Evolutionary conservation across 148 eudicot genomes (phyloP), one percentile per base, ranked within the genome.

Genomic region (Heliosperma pusillum): DNA sequence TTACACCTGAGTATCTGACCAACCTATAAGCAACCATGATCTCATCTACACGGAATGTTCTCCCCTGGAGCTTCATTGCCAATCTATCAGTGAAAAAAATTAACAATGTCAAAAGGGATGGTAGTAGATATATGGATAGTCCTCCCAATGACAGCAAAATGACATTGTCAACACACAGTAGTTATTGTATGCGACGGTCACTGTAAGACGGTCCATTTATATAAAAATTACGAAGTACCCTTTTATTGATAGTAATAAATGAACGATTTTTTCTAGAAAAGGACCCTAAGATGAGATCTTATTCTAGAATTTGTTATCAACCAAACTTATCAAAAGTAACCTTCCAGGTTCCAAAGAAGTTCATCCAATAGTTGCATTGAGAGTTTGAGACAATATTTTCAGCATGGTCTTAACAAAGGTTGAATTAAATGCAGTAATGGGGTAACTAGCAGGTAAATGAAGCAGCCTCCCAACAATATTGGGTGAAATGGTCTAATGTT

Each of bases 21-120:
- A 36, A 44, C 19, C 47, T 50, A 10, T 16, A 50, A 33, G 10
- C 45, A 36, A 44, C 19, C 47, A 1, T 30, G 50, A 66, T 36
- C 45, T 36, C 45, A 7, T 64, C 21, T 65, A 16, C 45, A 6
- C 22, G 1, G 12, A 5, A 58, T 29, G 44, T 42, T 33, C 40
- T 0, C 19, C 36, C 12, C 47, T 26, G 13, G 44, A 47, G 73
- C 73, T 26, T 59, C 68, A 33, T 10, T 24, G 33, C 50, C 76
- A 33, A 22, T 79, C 82, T 79, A 27, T 50, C 30, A 67, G 26
- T 1, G 10, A 22, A 2, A 73, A 66, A 36, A 40, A 64, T n/a
- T 8, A 72, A 42, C 2, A 3, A 19, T 29, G 59, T 55, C 47
- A 71, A 22, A 30, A 56, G 13, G 55, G 20, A 52, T n/a, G 45